Evolutionary conservation across 345 rosid genomes (phyloP), one percentile per base, ranked within the genome.

Genomic region (Linum trigynum): DNA sequence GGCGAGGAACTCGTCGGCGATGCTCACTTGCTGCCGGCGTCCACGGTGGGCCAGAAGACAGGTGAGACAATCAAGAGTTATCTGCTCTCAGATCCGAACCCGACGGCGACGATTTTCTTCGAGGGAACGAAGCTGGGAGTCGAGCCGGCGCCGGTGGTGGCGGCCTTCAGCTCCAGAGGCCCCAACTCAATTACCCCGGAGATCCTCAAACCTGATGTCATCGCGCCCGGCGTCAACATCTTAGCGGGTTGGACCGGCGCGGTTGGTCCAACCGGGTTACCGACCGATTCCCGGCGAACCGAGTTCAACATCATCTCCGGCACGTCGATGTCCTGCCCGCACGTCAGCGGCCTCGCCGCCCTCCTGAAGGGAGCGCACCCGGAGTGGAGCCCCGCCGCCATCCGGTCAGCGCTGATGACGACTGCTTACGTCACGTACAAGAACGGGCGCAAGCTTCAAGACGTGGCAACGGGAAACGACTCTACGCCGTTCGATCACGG

Each of bases 151-250:
- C 77, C 77, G 1, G 70, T 74, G 11, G 74, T 74, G 50, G 77
- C 77, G n/a, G 74, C 77, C 39, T 74, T 74, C 8, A 74, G 77
- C 61, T 74, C 77, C 5, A 61, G 77, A 50, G 77, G 77, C n/a
- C 77, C 77, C 2, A 69, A 74, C 51, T 55, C 70, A 0, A 57
- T 74, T 11, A 74, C 77, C 10, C 62, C 74, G 17, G 61, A 62
- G 0, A 14, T 74, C 35, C 61, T 74, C 35, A 74, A 74, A 10
- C 77, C 77, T 5, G 77, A 74, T 65, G 3, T 74, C 38, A 69
- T 74, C 10, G 77, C 77, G 5, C 77, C 77, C 5, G 77, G 77
- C 8, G 77, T 74, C 53, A 74, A 74, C 71, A 74, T 74, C 56
- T 12, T 74, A 58, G 77, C 77, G 2, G 77, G 74, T 4, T 74